Evolutionary conservation across 164 flowering plant species (phyloP).

Genomic region (Aristolochia fimbriata): DNA sequence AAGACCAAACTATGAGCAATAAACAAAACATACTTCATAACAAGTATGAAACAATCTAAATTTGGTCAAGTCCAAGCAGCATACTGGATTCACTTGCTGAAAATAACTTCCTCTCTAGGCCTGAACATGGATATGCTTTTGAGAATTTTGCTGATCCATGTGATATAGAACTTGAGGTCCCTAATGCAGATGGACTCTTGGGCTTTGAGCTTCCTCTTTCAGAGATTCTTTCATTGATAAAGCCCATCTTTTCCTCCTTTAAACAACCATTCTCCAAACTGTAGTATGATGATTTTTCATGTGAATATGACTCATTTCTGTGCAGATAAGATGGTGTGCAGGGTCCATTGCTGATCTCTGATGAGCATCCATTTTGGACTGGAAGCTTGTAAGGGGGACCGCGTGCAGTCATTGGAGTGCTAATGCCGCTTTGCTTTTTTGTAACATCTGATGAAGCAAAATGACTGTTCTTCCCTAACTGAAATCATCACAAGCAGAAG

Average conservation of each 20-base stretch:
- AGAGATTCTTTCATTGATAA: conserved; percentile 17
- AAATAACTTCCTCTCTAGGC: conserved; percentile 20
- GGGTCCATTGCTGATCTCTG: conserved; percentile 16
- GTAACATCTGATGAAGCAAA: conserved; percentile 19
- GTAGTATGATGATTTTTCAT: conserved; percentile 12
- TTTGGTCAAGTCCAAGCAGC: conserved; percentile 2
- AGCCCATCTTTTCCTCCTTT: conserved; percentile 13
- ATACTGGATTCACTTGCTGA: conserved; percentile 33
- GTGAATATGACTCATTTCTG: conserved; percentile 12
- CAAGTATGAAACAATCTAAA: neutral
- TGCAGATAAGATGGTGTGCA: conserved; percentile 13
- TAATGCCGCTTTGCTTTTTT: conserved; percentile 6
- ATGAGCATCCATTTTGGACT: conserved; percentile 15
- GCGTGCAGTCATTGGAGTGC: conserved; percentile 6
- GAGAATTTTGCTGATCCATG: conserved; percentile 28
- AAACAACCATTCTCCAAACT: conserved; percentile 14
- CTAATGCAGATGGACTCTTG: conserved; percentile 17
- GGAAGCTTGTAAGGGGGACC: conserved; percentile 20
- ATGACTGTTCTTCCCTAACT: conserved; percentile 22
- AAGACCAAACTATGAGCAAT: conserved; percentile 5
- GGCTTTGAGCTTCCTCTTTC: conserved; percentile 16
- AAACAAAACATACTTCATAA: neutral
- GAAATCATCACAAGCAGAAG: conserved; percentile 13
- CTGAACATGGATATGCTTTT: conserved; percentile 27
- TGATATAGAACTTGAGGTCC: conserved; percentile 16